Conservation (phyloP, 768 basidiomycete genomes). For the Panaeolus papilionaceus region DNA sequence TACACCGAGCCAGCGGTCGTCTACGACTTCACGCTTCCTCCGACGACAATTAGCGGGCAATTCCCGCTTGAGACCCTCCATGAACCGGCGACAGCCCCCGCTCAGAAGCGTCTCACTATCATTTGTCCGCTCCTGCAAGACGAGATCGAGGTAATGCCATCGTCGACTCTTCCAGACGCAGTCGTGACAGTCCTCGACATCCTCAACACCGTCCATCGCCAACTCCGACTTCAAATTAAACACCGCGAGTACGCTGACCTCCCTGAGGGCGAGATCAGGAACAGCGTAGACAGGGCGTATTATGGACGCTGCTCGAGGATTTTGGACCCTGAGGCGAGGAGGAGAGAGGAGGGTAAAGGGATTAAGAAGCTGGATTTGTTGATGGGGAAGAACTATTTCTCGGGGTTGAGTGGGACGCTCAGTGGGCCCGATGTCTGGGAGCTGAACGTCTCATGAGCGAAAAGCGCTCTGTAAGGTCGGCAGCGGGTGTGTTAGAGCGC, state of each 20-base stretch:
- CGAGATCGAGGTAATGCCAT: conserved; percentile 41
- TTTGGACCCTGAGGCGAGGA: conserved; percentile 34
- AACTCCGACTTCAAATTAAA: conserved; percentile 53
- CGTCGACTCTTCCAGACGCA: conserved; percentile 30
- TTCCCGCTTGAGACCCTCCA: conserved; percentile 39
- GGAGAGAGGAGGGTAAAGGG: conserved; percentile 50
- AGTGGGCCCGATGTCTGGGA: conserved; percentile 51
- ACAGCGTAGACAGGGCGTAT: conserved; percentile 52
- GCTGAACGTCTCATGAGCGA: conserved; percentile 39
- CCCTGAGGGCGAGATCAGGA: conserved; percentile 36
- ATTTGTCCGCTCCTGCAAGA: conserved; percentile 39
- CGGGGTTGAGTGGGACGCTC: conserved; percentile 54
- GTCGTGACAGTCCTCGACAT: conserved; percentile 57
- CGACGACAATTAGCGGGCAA: conserved; percentile 28
- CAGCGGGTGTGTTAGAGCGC: background rate
- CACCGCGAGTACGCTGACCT: conserved; percentile 49
- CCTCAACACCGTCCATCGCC: conserved; percentile 49
- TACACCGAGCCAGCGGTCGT: conserved; percentile 38
- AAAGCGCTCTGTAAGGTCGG: background rate
- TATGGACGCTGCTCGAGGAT: conserved; percentile 46
- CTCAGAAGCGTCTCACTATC: conserved; percentile 41
- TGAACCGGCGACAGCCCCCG: conserved; percentile 51
- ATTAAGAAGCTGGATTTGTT: conserved; percentile 65
- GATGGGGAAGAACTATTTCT: conserved; percentile 49
- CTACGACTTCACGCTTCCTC: conserved; percentile 45